These are phyloP conservation scores for Melianthus villosus DNA, from an alignment of 441 rosid genomes.

Conservation along the genomic window DNA sequence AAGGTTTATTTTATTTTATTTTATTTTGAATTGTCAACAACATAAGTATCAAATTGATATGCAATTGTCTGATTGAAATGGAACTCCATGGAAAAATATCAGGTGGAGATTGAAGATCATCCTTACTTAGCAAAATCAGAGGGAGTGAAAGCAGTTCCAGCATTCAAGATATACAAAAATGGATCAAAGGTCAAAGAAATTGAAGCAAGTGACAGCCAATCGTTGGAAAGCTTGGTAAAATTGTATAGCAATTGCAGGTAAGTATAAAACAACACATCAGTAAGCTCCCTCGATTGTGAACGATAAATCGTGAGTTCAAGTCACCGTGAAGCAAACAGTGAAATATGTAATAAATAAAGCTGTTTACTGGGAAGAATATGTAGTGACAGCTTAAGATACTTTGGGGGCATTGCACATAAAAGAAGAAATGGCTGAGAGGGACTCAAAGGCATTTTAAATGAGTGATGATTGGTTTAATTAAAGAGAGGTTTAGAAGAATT, in stretches of 20 bases:
- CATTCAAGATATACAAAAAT: constrained; percentile 41
- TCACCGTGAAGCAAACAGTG: no score
- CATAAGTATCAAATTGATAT: neutral
- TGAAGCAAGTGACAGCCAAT: constrained; percentile 19
- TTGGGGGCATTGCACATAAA: no score
- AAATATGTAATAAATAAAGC: no score
- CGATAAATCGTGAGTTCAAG: no score
- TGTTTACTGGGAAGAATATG: no score
- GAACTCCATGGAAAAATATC: neutral
- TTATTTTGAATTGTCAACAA: neutral
- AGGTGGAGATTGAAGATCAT: constrained; percentile 41
- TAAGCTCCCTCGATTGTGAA: no score
- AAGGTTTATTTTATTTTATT: constrained; percentile 17
- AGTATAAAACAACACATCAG: no score
- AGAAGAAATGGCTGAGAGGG: no score
- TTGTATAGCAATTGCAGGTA: constrained; percentile 27
- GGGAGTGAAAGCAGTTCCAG: constrained; percentile 22
- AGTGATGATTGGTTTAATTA: no score
- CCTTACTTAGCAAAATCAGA: constrained; percentile 28
- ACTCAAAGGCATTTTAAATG: no score
- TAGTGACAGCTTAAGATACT: no score
- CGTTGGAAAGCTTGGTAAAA: constrained; percentile 26
- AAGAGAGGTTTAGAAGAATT: no score
- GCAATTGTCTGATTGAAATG: neutral
- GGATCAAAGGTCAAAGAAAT: constrained; percentile 33